A percentile compares a stretch with the other conserved stretches of the same genome.
These are phyloP conservation scores for Penicillium verrucosum DNA, from an alignment of 2,329 filamentous ascomycete species.

Conservation along the genomic window DNA sequence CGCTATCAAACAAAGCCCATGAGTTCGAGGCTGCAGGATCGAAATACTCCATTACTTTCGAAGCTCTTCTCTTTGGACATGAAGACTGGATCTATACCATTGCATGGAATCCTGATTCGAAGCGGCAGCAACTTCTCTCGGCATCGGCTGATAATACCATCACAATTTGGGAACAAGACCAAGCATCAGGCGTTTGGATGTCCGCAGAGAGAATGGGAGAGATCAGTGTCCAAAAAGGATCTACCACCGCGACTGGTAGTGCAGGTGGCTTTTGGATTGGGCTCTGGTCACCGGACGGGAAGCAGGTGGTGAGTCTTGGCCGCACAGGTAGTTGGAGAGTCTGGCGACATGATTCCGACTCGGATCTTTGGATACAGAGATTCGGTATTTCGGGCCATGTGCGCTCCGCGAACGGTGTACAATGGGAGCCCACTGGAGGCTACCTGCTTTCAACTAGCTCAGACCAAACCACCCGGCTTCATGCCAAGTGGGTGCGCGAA, in stretches of 20 bases:
- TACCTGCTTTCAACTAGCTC: slow-evolving; percentile 86
- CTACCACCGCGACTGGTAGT: slow-evolving; percentile 92
- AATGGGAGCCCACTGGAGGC: slow-evolving; percentile 77
- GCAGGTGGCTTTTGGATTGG: slow-evolving; percentile 96
- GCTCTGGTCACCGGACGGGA: slow-evolving; percentile 78
- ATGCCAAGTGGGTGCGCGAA: slow-evolving; percentile 69
- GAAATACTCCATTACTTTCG: slow-evolving; percentile 82
- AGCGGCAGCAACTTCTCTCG: slow-evolving; percentile 71
- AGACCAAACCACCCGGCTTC: slow-evolving; percentile 89
- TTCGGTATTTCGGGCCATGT: slow-evolving; percentile 82
- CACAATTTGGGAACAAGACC: slow-evolving; percentile 85
- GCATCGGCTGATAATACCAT: slow-evolving; percentile 94
- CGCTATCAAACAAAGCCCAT: slow-evolving; percentile 86
- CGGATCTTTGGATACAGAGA: slow-evolving; percentile 71
- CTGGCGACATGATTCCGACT: slow-evolving; percentile 64
- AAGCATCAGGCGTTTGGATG: slow-evolving; percentile 83
- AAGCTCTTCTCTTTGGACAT: slow-evolving; percentile 88
- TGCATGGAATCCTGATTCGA: slow-evolving; percentile 61
- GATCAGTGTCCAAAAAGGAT: slow-evolving; percentile 90
- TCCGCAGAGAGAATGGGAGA: slow-evolving; percentile 83
- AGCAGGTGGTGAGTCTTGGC: slow-evolving; percentile 74
- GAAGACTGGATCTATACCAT: slow-evolving; percentile 98
- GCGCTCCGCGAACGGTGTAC: slow-evolving; percentile 72
- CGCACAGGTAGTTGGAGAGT: slow-evolving; percentile 90
- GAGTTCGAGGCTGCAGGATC: slow-evolving; percentile 60